These are phyloP conservation scores for Pyrenophora teres DNA, from an alignment of 2,329 filamentous ascomycete species.

Conservation along the genomic window DNA sequence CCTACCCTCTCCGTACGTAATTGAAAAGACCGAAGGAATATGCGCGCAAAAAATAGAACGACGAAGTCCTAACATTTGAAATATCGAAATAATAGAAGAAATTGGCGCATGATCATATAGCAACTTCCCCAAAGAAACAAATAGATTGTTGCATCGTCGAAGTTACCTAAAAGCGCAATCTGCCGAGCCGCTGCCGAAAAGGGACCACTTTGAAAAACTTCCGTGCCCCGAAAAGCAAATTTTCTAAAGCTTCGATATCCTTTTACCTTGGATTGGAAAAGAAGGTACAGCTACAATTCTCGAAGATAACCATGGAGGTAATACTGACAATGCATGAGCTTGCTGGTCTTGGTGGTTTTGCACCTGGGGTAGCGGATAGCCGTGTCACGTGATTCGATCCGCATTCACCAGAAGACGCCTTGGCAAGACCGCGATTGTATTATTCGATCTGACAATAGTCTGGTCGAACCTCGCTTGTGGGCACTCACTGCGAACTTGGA, in stretches of 20 bases:
- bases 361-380: constrained; percentile 3
- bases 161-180: constrained; percentile 17
- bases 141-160: constrained; percentile 6
- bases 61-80: too few species aligned
- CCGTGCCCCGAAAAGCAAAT: constrained; percentile 10
- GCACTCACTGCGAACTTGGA: constrained; percentile 8
- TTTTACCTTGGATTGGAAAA: background rate
- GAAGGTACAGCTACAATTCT: constrained; percentile 8
- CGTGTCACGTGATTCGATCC: constrained; percentile 16
- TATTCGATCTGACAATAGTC: background rate
- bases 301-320: constrained; percentile 3
- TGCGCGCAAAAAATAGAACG: too few species aligned
- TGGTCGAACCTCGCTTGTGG: constrained; percentile 11
- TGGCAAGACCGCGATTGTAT: background rate
- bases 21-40: too few species aligned
- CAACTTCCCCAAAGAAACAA: too few species aligned
- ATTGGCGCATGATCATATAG: too few species aligned
- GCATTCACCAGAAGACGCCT: constrained; percentile 4
- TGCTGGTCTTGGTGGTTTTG: constrained; percentile 1
- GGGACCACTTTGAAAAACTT: constrained; percentile 19
- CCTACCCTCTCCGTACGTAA: too few species aligned
- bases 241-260: background rate
- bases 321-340: constrained; percentile 18
- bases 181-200: constrained; percentile 24
- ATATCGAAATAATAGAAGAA: background rate